Evolutionary conservation across 176 grass and related monocot species (phyloP).

Genomic region (Zea mays): Zm-B73-REFERENCE-NAM-5.0 NC_050096.1:99200501-99201000

Average conservation of each 20-base stretch:
- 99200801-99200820: conserved; percentile 14
- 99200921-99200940: conserved; percentile 96
- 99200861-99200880: conserved; percentile 29
- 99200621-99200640: neutral
- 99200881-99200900: neutral
- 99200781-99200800: conserved; percentile 36
- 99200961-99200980: conserved; percentile 91
- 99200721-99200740: conserved; percentile 16
- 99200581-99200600: conserved; percentile 99
- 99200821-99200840: conserved; percentile 28
- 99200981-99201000: conserved; percentile 84
- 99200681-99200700: conserved; percentile 33
- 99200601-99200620: conserved; percentile 54
- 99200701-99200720: conserved; percentile 39
- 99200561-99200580: conserved; percentile 99
- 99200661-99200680: conserved; percentile 7
- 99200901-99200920: conserved; percentile 92
- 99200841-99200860: neutral
- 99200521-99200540: conserved; percentile 96
- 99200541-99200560: conserved; percentile 94
- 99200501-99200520: conserved; percentile 92
- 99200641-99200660: neutral
- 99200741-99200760: conserved; percentile 45
- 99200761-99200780: conserved; percentile 28
- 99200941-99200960: conserved; percentile 96